A percentile compares a stretch with the other conserved stretches of the same genome.
phyloP scores from a whole-genome alignment of 371 early-diverging fungal genomes.

The Nematocida minor region DNA sequence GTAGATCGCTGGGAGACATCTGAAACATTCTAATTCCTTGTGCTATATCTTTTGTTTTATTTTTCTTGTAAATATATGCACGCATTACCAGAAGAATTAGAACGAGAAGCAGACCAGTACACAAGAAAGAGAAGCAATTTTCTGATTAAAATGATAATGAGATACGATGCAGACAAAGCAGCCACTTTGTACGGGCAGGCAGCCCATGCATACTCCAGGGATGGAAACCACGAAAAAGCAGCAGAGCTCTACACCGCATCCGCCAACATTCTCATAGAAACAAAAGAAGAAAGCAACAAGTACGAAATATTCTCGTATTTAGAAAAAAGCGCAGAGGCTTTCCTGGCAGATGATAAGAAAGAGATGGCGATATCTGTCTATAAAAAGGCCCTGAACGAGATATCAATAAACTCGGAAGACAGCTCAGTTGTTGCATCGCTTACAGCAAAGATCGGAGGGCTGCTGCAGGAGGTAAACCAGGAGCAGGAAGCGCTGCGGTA shows the following conservation, averaged over 20 bases:
- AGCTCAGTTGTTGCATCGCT: constrained; percentile 23
- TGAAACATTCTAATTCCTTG: not conserved
- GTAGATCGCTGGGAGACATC: not conserved
- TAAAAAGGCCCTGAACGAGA: not conserved
- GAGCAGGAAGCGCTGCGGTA: constrained; percentile 37
- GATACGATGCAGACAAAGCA: constrained; percentile 18
- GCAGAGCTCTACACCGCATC: constrained; percentile 34
- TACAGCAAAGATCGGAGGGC: constrained; percentile 15
- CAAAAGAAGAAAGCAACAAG: constrained; percentile 20
- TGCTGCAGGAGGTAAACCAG: constrained; percentile 5
- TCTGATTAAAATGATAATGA: not conserved
- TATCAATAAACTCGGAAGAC: not conserved
- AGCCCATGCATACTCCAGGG: constrained; percentile 13
- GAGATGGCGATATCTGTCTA: not conserved
- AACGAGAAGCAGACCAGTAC: constrained; percentile 38
- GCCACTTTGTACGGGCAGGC: constrained; percentile 25
- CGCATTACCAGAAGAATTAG: constrained; percentile 46
- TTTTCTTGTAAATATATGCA: not conserved
- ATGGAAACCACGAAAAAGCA: constrained; percentile 13
- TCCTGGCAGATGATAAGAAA: constrained; percentile 32
- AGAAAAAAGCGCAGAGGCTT: constrained; percentile 43
- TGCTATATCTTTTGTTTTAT: constrained; percentile 34
- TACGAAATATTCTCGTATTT: constrained; percentile 20
- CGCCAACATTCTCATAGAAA: constrained; percentile 22
- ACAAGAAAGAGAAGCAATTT: constrained; percentile 14